Base-by-base conservation (phyloP, 441 rosid genomes). In the Dalechampia spathulata region DNA sequence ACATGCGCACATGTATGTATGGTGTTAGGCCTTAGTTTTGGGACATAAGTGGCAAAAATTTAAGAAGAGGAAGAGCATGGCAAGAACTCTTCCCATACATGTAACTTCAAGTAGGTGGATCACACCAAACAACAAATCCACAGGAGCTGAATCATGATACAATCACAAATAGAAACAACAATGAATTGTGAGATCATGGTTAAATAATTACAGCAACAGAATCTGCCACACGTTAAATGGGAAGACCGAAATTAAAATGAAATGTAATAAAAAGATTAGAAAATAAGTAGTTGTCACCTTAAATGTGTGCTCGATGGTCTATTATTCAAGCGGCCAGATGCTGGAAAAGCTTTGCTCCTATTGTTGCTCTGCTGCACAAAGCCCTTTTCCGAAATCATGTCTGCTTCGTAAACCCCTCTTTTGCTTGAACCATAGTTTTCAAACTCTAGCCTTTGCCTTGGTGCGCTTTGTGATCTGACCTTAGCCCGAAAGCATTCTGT, bases 401-500 rank as follows among this genome's bases (percentile, higher is more conserved):
- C 76, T 44, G 74, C 55, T 34, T 84, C 65, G 19, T 63, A 64
- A 28, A 62, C 73, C 44, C 83, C 62, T 26, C 89, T 80, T 65
- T 78, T 85, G 0, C 62, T 43, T 4, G 83, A 78, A 36, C 76
- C 43, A 27, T 77, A 70, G 56, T 72, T 78, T 61, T 93, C 97
- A 3, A 75, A 66, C 60, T 77, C 85, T 0, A 83, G 82, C 44
- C 99, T 79, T 32, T 81, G 91, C 70, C 78, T 90, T 0, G 99
- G 96, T 16, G 93, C 95, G 55, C 97, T 93, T n/a, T 69, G 67
- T 1, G 96, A 90, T 60, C 99, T 76, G 1, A 62, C 70, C 71
- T 86, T 87, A 2, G 93, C 95, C 65, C 67, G 76, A 14, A 94
- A 93, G 13, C 95, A 93, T 65, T 85, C 84, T 0, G 97, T 93